Base-by-base conservation (phyloP, 176 grass and related monocot species). In the Rhynchospora tenuis region DNA sequence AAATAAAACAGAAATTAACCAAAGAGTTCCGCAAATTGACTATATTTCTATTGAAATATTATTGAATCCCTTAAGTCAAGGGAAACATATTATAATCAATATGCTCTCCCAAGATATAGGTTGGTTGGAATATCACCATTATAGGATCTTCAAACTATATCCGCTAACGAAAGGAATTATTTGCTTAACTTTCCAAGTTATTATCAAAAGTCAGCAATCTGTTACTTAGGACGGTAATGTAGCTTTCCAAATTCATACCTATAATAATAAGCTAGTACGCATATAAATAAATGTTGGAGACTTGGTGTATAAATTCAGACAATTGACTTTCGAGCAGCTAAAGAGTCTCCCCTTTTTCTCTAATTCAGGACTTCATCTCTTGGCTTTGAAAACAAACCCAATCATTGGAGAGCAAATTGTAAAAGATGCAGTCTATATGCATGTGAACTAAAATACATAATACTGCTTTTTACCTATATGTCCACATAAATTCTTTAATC, bases 361-460 rank as follows among this genome's bases (percentile, higher is more conserved):
- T 81, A 12, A 55, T 44, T 81, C 47, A 23, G 1, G 56, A 59
- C 20, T 81, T 44, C 24, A 58, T 9, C 14, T 29, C 24, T 67
- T 14, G 13, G 31, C 26, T 82, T 82, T 82, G 42, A 48, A 66
- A 28, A 65, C 44, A 8, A 82, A 82, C 13, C 61, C 61, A 82
- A 82, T 82, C 43, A 82, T 82, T 82, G 61, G 60, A 82, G 80
- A 52, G 46, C 43, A 82, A 64, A 67, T 61, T 81, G 11, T 77
- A 77, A 29, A 9, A 56, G 24, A 33, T 31, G 23, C 1, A 77
- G 27, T 56, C 50, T 33, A 4, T 14, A 56, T 56, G 27, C 73
- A 56, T 76, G 73, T 77, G 73, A 56, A 77, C 29, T 9, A 2
- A 76, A 29, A 29, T 19, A 14, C 73, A 55, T 6, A 8, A 5